phyloP scores from a whole-genome alignment of 2,329 filamentous ascomycete species.

The Polychaeton citri region DNA sequence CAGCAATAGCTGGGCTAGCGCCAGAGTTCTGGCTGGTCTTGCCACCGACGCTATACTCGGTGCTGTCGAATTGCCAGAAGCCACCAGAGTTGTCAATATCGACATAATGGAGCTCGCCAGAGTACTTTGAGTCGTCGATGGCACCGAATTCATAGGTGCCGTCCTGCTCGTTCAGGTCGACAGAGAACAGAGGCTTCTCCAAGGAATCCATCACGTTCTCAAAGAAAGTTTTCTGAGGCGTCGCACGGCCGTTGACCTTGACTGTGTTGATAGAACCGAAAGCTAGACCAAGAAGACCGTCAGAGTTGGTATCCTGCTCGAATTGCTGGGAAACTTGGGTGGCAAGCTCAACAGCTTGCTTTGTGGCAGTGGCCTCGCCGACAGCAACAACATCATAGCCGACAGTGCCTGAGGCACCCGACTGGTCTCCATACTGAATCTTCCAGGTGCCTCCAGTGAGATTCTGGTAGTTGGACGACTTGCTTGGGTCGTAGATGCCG shows the following conservation, averaged over 20 bases:
- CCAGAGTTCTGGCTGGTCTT: slow-evolving; percentile 41
- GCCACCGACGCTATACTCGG: slow-evolving; percentile 43
- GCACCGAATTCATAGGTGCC: slow-evolving; percentile 64
- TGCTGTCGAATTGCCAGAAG: slow-evolving; percentile 55
- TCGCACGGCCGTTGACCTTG: slow-evolving; percentile 27
- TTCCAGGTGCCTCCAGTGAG: slow-evolving; percentile 42
- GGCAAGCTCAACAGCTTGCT: slow-evolving; percentile 57
- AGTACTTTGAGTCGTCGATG: slow-evolving; percentile 52
- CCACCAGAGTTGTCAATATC: slow-evolving; percentile 48
- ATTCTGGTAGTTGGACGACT: slow-evolving; percentile 38
- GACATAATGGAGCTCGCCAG: slow-evolving; percentile 48
- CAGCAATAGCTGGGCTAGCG: slow-evolving; percentile 29
- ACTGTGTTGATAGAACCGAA: slow-evolving; percentile 55
- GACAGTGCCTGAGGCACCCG: slow-evolving; percentile 49
- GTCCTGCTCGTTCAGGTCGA: slow-evolving; percentile 47
- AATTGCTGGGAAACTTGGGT: slow-evolving; percentile 46
- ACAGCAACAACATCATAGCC: slow-evolving; percentile 55
- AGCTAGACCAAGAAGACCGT: slow-evolving; percentile 57
- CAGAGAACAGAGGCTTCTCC: slow-evolving; percentile 56
- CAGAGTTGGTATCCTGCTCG: slow-evolving; percentile 44
- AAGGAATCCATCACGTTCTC: slow-evolving; percentile 52
- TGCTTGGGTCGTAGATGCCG: slow-evolving; percentile 39
- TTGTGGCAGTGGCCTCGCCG: slow-evolving; percentile 47
- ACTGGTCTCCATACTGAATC: slow-evolving; percentile 58
- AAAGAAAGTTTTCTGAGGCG: slow-evolving; percentile 58